A percentile compares a stretch with the other conserved stretches of the same genome.
Conservation (phyloP, 2,329 filamentous ascomycete genomes). For the Immersiporthe knoxdaviesiana region DNA sequence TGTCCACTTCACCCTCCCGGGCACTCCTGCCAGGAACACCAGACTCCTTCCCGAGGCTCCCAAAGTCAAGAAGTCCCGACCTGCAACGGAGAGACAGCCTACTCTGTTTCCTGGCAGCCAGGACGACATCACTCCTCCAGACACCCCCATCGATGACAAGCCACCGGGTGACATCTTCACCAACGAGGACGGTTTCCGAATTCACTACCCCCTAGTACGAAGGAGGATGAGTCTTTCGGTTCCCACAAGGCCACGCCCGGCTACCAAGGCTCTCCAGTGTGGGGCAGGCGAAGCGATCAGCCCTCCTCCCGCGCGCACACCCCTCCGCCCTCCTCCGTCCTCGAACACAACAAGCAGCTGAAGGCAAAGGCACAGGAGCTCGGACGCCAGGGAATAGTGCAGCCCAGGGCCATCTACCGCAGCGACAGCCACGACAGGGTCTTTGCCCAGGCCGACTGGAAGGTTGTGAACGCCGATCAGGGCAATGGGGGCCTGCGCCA, state of each 20-base stretch:
- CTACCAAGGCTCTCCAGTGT: constrained; percentile 75
- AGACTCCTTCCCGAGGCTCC: constrained; percentile 35
- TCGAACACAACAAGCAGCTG: constrained; percentile 65
- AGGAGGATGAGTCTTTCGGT: constrained; percentile 39
- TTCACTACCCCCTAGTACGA: constrained; percentile 53
- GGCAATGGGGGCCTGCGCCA: constrained; percentile 93
- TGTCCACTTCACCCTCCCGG: constrained; percentile 77
- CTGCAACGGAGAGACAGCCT: constrained; percentile 45
- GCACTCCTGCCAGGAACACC: constrained; percentile 47
- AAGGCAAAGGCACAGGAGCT: constrained; percentile 60
- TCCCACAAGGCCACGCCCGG: constrained; percentile 60
- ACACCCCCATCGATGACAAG: constrained; percentile 56
- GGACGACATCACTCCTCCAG: constrained; percentile 56
- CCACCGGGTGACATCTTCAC: constrained; percentile 52
- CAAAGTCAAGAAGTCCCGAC: constrained; percentile 34
- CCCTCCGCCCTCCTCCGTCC: constrained; percentile 71
- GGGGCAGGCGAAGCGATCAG: constrained; percentile 77
- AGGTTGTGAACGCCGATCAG: constrained; percentile 81
- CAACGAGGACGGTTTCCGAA: constrained; percentile 61
- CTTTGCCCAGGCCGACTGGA: constrained; percentile 81
- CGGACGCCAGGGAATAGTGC: constrained; percentile 59
- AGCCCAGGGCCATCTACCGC: constrained; percentile 55
- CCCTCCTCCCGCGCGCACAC: constrained; percentile 75
- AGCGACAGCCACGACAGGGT: constrained; percentile 69
- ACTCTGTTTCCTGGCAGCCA: constrained; percentile 55